A percentile compares a stretch with the other conserved stretches of the same genome.
Evolutionary conservation across 2,329 filamentous ascomycete genomes (phyloP).

Genomic region (Pseudogymnoascus sp.): DNA sequence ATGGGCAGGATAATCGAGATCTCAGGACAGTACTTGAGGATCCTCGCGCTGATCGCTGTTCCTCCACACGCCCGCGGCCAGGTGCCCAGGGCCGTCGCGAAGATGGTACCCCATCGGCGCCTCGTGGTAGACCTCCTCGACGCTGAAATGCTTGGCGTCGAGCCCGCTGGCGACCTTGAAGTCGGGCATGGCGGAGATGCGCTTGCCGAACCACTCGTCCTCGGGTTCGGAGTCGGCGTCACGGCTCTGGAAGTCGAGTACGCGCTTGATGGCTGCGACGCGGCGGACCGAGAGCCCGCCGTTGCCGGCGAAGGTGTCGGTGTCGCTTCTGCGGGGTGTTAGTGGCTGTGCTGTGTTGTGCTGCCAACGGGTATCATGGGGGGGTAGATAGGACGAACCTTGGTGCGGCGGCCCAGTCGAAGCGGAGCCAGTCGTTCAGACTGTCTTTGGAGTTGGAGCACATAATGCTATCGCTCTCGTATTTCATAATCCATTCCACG

Average conservation of each 20-base stretch:
- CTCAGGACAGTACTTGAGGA: conserved; percentile 51
- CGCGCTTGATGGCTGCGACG: conserved; percentile 42
- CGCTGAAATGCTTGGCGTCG: conserved; percentile 38
- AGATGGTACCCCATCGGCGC: conserved; percentile 50
- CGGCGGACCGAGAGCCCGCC: conserved; percentile 48
- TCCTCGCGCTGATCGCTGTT: conserved; percentile 35
- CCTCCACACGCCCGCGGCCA: conserved; percentile 42
- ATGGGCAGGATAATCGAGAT: conserved; percentile 49
- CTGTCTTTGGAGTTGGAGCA: conserved; percentile 46
- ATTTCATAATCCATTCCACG: conserved; percentile 49
- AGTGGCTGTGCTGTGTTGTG: too few species aligned
- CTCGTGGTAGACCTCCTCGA: conserved; percentile 43
- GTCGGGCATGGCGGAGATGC: conserved; percentile 41
- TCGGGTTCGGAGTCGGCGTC: conserved; percentile 45
- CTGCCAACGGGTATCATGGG: not conserved
- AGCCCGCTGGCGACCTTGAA: conserved; percentile 38
- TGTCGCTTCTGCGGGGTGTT: conserved; percentile 25
- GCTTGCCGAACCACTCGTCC: conserved; percentile 48
- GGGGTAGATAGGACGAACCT: conserved; percentile 31
- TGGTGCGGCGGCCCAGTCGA: conserved; percentile 47
- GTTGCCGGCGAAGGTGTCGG: conserved; percentile 44
- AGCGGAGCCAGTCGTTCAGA: conserved; percentile 48
- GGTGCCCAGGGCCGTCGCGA: conserved; percentile 35
- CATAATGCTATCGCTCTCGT: conserved; percentile 48
- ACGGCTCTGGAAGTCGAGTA: conserved; percentile 44